A percentile compares a stretch with the other conserved stretches of the same genome.
Conservation (phyloP, 345 rosid species). For the Populus deltoides region DNA sequence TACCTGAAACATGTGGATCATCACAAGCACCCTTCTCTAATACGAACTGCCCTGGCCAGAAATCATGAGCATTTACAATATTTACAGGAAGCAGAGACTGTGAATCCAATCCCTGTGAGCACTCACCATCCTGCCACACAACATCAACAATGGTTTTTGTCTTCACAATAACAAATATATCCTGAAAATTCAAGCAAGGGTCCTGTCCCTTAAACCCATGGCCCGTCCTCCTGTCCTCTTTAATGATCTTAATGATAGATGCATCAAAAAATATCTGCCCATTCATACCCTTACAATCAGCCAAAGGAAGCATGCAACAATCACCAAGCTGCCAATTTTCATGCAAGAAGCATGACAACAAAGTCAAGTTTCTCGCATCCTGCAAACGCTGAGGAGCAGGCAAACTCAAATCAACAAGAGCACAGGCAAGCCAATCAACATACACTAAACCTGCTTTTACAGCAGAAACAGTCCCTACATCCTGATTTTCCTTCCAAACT, state of each 20-base stretch:
- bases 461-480: conserved; percentile 62
- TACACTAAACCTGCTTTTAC: conserved; percentile 64
- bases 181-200: conserved; percentile 28
- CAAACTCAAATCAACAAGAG: conserved; percentile 30
- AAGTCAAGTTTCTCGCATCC: conserved; percentile 50
- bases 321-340: conserved; percentile 96
- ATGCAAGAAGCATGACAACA: conserved; percentile 62
- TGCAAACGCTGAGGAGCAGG: conserved; percentile 54
- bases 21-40: conserved; percentile 52
- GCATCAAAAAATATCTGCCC: conserved; percentile 25
- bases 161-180: conserved; percentile 57
- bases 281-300: conserved; percentile 25
- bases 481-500: conserved; percentile 56
- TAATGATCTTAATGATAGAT: conserved; percentile 17
- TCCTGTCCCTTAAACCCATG: conserved; percentile 37
- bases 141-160: conserved; percentile 65
- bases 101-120: conserved; percentile 52
- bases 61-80: conserved; percentile 63
- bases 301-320: conserved; percentile 66
- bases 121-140: conserved; percentile 81
- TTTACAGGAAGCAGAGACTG: conserved; percentile 59
- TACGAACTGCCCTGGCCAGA: conserved; percentile 94
- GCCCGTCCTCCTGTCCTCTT: conserved; percentile 25
- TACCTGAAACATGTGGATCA: conserved; percentile 33
- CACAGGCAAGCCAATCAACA: conserved; percentile 82